These are phyloP conservation scores for Chytridiales sp. DNA, from an alignment of 371 early-diverging fungal genomes.

Conservation along the genomic window DNA sequence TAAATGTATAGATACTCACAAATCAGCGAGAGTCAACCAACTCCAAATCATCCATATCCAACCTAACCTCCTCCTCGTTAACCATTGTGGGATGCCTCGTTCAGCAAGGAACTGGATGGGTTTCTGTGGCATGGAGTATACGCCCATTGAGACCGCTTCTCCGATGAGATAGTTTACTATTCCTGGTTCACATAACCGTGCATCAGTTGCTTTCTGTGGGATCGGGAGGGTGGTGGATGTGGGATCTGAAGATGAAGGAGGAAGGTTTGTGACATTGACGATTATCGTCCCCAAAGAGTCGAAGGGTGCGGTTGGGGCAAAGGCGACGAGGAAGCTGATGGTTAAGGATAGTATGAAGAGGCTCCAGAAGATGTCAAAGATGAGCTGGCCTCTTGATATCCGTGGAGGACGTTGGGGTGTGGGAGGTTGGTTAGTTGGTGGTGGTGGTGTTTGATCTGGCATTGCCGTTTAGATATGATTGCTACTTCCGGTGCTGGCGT, in stretches of 20 bases:
- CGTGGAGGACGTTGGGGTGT: no score
- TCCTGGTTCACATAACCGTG: conserved; percentile 14
- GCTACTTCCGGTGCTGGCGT: no score
- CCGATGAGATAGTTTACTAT: conserved; percentile 23
- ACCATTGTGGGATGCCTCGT: conserved; percentile 16
- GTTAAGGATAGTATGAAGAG: conserved; percentile 14
- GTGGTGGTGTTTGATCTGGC: no score
- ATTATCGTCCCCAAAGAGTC: no score
- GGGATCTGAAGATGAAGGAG: no score
- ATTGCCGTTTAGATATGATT: no score
- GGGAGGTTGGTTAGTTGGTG: no score
- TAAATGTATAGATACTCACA: conserved; percentile 20
- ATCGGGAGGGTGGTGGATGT: background rate
- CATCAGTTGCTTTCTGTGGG: background rate
- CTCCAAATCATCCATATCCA: conserved; percentile 26
- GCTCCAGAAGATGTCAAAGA: conserved; percentile 24
- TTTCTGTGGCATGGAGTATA: conserved; percentile 29
- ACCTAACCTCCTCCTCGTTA: conserved; percentile 5
- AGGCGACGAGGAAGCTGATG: conserved; percentile 14
- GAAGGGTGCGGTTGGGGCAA: conserved; percentile 9
- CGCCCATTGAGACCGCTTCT: conserved; percentile 10
- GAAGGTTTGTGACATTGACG: no score
- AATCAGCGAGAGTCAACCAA: conserved; percentile 25
- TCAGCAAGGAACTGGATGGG: conserved; percentile 28
- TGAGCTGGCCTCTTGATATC: no score